Evolutionary conservation across 805 yeast genomes (phyloP).

Genomic region (Saturnispora besseyi): DNA sequence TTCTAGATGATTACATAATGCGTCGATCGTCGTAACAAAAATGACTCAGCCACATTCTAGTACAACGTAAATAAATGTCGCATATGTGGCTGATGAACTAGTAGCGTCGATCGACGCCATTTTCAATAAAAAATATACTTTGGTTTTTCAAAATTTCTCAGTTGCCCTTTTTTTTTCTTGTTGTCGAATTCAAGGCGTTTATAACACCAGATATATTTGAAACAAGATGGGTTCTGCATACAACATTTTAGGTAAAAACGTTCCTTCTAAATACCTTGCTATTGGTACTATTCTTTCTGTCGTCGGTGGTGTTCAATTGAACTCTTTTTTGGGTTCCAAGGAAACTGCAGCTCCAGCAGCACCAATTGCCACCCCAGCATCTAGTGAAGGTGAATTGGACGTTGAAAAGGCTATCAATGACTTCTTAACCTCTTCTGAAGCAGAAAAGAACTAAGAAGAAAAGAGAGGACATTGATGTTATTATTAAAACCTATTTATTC

Average conservation of each 20-base stretch:
- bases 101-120: background rate
- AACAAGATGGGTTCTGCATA: conserved; percentile 70
- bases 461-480: too few species aligned
- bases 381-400: conserved; percentile 21
- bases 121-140: background rate
- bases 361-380: conserved; percentile 11
- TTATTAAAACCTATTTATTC: background rate
- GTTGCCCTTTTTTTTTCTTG: background rate
- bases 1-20: background rate
- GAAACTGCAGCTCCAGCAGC: conserved; percentile 36
- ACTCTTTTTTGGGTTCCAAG: conserved; percentile 24
- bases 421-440: conserved; percentile 18
- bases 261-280: conserved; percentile 78
- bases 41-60: background rate
- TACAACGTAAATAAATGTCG: background rate
- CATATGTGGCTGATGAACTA: background rate
- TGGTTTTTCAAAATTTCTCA: background rate
- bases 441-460: background rate
- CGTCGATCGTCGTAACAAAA: too few species aligned
- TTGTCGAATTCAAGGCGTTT: background rate
- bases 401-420: conserved; percentile 27
- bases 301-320: conserved; percentile 35
- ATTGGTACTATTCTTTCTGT: conserved; percentile 69
- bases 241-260: conserved; percentile 72
- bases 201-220: background rate